Percentiles rank a stretch among this genome's conserved stretches.
These are phyloP conservation scores for Laguncularia racemosa DNA, from an alignment of 345 rosid species.

Conservation along the genomic window DNA sequence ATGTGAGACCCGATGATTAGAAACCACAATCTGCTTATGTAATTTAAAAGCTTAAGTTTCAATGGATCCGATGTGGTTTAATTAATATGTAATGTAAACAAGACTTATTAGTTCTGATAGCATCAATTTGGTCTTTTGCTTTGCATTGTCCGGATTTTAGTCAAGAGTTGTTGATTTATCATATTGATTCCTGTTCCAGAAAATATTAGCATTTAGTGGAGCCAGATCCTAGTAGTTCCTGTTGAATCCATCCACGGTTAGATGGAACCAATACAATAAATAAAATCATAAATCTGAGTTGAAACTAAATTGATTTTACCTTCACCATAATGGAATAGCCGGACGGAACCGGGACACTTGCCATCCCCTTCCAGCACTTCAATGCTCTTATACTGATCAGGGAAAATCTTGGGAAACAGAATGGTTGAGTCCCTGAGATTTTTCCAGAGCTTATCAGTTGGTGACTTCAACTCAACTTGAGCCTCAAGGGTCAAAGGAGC, in stretches of 20 bases:
- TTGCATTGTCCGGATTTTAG: no score
- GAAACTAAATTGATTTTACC: slow-evolving; percentile 19
- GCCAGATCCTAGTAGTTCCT: no score
- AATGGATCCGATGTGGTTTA: no score
- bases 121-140: no score
- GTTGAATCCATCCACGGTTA: not conserved
- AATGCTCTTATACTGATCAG: slow-evolving; percentile 75
- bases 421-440: slow-evolving; percentile 52
- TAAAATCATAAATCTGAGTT: not conserved
- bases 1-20: no score
- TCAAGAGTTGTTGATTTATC: no score
- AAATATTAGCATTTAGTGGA: no score
- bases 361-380: slow-evolving; percentile 83
- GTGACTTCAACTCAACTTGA: slow-evolving; percentile 65
- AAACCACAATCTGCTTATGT: no score
- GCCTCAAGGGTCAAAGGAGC: slow-evolving; percentile 50
- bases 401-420: slow-evolving; percentile 58
- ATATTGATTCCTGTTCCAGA: no score
- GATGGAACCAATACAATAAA: not conserved
- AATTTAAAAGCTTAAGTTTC: no score
- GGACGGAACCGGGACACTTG: slow-evolving; percentile 64
- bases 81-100: no score
- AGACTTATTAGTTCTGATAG: no score
- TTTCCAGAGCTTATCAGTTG: slow-evolving; percentile 58
- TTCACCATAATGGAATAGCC: slow-evolving; percentile 59